These are phyloP conservation scores for Closterium sp. DNA, from an alignment of 139 green algal genomes.

Conservation along the genomic window DNA sequence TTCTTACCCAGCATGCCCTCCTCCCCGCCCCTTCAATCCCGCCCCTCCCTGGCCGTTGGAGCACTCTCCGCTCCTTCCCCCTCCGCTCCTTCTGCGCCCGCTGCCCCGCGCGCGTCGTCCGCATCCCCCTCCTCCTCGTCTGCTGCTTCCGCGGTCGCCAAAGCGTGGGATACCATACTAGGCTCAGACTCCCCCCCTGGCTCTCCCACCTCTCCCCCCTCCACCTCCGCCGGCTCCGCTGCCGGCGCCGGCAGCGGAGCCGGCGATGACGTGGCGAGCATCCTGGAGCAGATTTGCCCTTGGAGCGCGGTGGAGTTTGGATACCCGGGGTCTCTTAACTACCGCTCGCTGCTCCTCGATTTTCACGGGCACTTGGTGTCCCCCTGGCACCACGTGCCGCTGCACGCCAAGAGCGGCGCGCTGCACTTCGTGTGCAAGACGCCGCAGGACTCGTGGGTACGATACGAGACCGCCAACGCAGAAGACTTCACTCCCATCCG, in stretches of 20 bases:
- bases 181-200: not conserved
- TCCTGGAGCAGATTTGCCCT: not conserved
- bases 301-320: conserved; percentile 6
- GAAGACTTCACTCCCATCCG: conserved; percentile 12
- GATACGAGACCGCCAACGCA: not conserved
- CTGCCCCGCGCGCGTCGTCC: not conserved
- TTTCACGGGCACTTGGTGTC: not conserved
- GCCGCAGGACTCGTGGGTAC: conserved; percentile 17
- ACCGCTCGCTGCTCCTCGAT: not conserved
- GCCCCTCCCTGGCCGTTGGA: not conserved
- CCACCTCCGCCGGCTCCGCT: not conserved
- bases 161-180: not conserved
- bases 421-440: conserved; percentile 17
- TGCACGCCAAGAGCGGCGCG: conserved; percentile 10
- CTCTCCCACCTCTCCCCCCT: not conserved
- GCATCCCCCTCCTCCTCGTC: not conserved
- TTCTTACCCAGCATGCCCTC: not conserved
- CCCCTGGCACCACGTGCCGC: conserved; percentile 8
- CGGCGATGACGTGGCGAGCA: not conserved
- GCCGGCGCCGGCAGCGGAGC: not conserved
- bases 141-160: not conserved
- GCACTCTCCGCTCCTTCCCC: not conserved
- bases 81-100: not conserved
- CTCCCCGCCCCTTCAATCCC: not conserved
- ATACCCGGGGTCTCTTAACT: not conserved